phyloP scores from a whole-genome alignment of 2,329 filamentous ascomycete species.

The Cladosporium halotolerans region DNA sequence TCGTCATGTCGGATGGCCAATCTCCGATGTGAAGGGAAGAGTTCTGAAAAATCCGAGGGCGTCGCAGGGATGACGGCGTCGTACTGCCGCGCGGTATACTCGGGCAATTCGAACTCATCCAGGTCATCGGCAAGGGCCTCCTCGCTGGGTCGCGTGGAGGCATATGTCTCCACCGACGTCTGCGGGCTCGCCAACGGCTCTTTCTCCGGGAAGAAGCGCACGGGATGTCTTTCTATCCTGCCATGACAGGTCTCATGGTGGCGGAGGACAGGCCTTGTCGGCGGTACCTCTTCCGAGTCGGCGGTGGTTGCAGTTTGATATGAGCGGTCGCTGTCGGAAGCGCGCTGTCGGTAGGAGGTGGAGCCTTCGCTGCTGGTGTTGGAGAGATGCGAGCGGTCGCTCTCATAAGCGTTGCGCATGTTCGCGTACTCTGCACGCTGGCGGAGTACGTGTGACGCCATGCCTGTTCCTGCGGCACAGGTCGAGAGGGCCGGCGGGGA shows the following conservation, averaged over 20 bases:
- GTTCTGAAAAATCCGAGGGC: constrained; percentile 70
- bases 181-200: constrained; percentile 37
- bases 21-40: constrained; percentile 80
- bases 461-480: neutral
- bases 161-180: constrained; percentile 71
- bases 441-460: constrained; percentile 19
- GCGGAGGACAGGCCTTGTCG: constrained; percentile 20
- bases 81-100: constrained; percentile 56
- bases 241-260: constrained; percentile 24
- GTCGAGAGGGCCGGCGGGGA: neutral
- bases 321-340: constrained; percentile 19
- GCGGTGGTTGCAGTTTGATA: constrained; percentile 24
- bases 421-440: constrained; percentile 25
- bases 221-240: constrained; percentile 15
- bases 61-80: constrained; percentile 59
- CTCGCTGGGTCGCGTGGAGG: constrained; percentile 62
- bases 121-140: constrained; percentile 46
- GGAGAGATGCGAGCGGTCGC: constrained; percentile 20
- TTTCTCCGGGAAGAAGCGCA: constrained; percentile 20
- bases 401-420: constrained; percentile 26
- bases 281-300: constrained; percentile 18
- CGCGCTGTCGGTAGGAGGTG: constrained; percentile 11
- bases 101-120: constrained; percentile 51
- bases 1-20: constrained; percentile 86
- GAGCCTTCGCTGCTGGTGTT: constrained; percentile 18